Base-by-base conservation (phyloP, 345 rosid species). In the Clarkia xantiana region DNA sequence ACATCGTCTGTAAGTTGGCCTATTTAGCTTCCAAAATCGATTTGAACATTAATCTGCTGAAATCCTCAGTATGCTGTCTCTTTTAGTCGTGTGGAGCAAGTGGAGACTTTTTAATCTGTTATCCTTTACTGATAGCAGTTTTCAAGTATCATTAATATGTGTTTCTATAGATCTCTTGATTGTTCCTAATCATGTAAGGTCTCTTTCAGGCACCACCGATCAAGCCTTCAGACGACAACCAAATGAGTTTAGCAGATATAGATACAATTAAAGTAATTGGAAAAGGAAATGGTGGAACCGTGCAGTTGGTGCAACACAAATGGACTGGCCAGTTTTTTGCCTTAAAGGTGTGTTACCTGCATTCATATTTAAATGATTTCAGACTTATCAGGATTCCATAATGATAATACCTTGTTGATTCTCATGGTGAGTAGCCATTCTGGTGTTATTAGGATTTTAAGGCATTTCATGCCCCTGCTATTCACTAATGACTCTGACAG, bases 301-400 rank as follows among this genome's bases (percentile, higher is more conserved):
- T 90, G 36, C 97, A 90, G 44, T 63, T 90, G 67, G 97, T 90
- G 65, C 97, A 80, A 56, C 97, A 90, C 73, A 90, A 90, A 64
- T 90, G 94, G 94, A 77, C 86, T 44, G 81, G 78, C 52, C 94
- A 78, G 34, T 86, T 90, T 60, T 86, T 90, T 40, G 96, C 97
- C 11, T 69, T 90, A 54, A 90, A 90, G 94, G 97, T 89, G 9
- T 29, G 11, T 46, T 18, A 18, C 40, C 19, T 46, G 49, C 18
- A 14, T 44, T 38, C 10, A 15, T 22, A 6, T 40, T 47, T 14
- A 45, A 12, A 9, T 40, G 17, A 23, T 40, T 10, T 11, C 45
- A 40, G 1, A 3, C 7, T 13, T 48, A 11, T 18, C 1, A 10
- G 23, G 6, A n/a, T n/a, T n/a, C n/a, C n/a, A n/a, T n/a, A n/a